Base-by-base conservation (phyloP, 2,329 filamentous ascomycete genomes). In the Diaporthe batatas region DNA sequence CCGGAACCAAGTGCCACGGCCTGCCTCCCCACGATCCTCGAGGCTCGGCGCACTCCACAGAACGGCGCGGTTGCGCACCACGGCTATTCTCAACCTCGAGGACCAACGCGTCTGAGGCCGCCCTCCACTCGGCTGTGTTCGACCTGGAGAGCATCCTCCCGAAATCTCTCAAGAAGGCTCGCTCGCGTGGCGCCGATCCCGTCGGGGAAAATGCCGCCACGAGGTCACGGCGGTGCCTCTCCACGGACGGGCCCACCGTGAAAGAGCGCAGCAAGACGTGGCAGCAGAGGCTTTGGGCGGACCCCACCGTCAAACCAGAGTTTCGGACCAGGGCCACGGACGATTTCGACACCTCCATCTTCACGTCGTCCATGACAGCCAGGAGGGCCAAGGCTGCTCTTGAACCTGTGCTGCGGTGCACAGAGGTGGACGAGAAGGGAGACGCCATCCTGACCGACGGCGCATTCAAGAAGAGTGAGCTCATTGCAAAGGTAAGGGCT, bases 391-490 rank as follows among this genome's bases (percentile, higher is more conserved):
- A 96, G 82, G 92, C 94, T 3, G 91, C 93, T 34, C 92, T 96
- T 72, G 95, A 98, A 81, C 90, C 95, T 39, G 92, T 94, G 73
- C 86, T 99, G 76, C 90, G 96, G 70, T 99, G 96, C 80, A 99
- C 96, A 0, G 96, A 99, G 82, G 94, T 98, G 73, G 95, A 98
- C 78, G 94, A 95, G 81, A 91, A 94, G 79, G 96, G 96, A 53
- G 93, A 97, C 78, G 95, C 98, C 34, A 97, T 96, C 25, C 86
- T 98, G 72, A 93, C 97, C 25, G 97, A 97, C 80, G 94, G 95
- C 73, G 96, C 98, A 82, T 98, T 98, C 83, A 97, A 96, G 84
- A 99, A 99, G 87, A 96, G 91, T 79, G 96, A 99, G 84, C 87
- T 99, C 59, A 98, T 98, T 82, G 95, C 95, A 69, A 98, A 96